Conservation (phyloP, 331 rosid species). For the Quercus lobata region DNA sequence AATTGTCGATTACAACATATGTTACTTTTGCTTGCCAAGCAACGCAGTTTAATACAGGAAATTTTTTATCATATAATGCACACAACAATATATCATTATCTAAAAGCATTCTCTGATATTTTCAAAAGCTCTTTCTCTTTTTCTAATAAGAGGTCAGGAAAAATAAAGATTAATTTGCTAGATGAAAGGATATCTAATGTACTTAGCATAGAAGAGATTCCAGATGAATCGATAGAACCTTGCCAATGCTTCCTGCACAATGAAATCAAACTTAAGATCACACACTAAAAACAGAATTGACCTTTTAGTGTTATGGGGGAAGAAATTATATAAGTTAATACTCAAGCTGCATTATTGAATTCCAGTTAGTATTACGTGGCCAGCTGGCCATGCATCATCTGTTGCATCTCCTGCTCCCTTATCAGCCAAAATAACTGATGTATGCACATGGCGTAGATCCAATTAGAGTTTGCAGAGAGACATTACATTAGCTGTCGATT, state of each 20-base stretch:
- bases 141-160: background rate
- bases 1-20: too few species aligned
- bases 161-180: slow-evolving; percentile 25
- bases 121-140: background rate
- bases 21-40: too few species aligned
- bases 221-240: slow-evolving; percentile 78
- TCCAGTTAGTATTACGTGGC: too few species aligned
- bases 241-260: slow-evolving; percentile 82
- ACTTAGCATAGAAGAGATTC: slow-evolving; percentile 87
- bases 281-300: background rate
- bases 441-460: too few species aligned
- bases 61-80: background rate
- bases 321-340: too few species aligned
- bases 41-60: too few species aligned
- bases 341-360: too few species aligned
- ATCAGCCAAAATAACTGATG: too few species aligned
- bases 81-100: background rate
- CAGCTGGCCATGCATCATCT: too few species aligned
- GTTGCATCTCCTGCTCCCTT: too few species aligned
- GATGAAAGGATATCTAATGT: slow-evolving; percentile 72
- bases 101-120: background rate
- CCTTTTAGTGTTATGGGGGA: background rate
- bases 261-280: slow-evolving; percentile 21
- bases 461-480: too few species aligned
- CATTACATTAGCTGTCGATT: too few species aligned